Conservation (phyloP, 148 eudicot species). For the Rhododendron griersonianum region DNA sequence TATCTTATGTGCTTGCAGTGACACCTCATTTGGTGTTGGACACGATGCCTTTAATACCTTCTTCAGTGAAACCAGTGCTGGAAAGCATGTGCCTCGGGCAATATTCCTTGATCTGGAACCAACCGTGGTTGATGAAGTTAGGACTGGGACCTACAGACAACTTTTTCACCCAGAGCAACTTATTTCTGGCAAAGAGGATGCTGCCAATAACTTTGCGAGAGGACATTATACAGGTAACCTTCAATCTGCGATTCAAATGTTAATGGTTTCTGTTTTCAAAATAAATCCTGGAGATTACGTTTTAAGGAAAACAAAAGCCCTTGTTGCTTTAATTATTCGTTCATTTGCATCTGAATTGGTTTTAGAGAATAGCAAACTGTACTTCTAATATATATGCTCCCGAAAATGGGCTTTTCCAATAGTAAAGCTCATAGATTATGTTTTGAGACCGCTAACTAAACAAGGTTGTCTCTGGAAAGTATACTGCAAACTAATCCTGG, state of each 20-base stretch:
- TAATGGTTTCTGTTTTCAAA: not conserved
- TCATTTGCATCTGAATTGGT: not conserved
- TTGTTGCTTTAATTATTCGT: not conserved
- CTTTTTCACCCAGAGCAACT: slow-evolving; percentile 41
- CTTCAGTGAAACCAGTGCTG: slow-evolving; percentile 31
- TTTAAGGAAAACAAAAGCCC: not conserved
- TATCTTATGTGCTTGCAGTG: slow-evolving; percentile 18
- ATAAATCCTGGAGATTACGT: not conserved
- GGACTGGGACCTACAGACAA: slow-evolving; percentile 32
- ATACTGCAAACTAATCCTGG: not conserved
- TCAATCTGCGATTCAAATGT: not conserved
- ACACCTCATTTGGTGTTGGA: slow-evolving; percentile 19
- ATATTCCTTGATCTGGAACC: slow-evolving; percentile 37
- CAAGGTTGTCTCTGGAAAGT: not conserved
- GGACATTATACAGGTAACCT: slow-evolving; percentile 32
- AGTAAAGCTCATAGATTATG: not conserved
- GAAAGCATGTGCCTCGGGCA: slow-evolving; percentile 36
- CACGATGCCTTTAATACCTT: slow-evolving; percentile 34
- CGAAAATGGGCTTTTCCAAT: not conserved
- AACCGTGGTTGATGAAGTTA: slow-evolving; percentile 35
- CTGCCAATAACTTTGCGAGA: slow-evolving; percentile 35
- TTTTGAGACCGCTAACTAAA: not conserved
- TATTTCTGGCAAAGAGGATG: slow-evolving; percentile 37
- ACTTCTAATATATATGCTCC: not conserved
- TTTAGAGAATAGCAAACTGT: not conserved